Evolutionary conservation across 2,329 filamentous ascomycete genomes (phyloP).

Genomic region (Pseudogymnoascus sp.): DNA sequence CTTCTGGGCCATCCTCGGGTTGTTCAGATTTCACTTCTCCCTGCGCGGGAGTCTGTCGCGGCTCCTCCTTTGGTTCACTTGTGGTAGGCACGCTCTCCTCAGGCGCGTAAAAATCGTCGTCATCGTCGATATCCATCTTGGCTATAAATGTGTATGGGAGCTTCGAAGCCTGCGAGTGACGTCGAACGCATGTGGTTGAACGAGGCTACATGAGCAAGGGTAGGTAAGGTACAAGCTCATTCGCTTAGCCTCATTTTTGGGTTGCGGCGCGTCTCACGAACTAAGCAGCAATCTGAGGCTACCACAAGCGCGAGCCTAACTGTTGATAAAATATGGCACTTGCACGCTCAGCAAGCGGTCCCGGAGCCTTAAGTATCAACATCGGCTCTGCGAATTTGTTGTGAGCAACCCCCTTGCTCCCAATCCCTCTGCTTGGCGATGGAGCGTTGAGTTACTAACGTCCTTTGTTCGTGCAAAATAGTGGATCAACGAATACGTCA

Average conservation of each 20-base stretch:
- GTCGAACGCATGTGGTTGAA: constrained; percentile 4
- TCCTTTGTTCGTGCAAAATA: constrained; percentile 12
- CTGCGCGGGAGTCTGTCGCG: constrained; percentile 21
- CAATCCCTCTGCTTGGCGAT: not conserved
- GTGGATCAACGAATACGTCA: constrained; percentile 22
- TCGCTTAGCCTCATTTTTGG: constrained; percentile 13
- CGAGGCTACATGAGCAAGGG: constrained; percentile 8
- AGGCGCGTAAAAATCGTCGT: constrained; percentile 60
- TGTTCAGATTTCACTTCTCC: constrained; percentile 25
- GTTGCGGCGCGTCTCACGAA: constrained; percentile 10
- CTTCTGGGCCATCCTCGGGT: constrained; percentile 26
- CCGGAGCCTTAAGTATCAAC: constrained; percentile 57
- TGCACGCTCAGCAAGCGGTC: constrained; percentile 52
- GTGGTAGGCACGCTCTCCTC: constrained; percentile 42
- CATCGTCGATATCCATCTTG: constrained; percentile 60
- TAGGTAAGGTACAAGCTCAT: not conserved
- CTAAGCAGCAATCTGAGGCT: constrained; percentile 3
- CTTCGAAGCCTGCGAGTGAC: constrained; percentile 6
- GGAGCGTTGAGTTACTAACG: not conserved
- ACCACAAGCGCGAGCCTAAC: constrained; percentile 7
- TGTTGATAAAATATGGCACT: constrained; percentile 24
- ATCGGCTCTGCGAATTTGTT: constrained; percentile 52
- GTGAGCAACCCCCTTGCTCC: constrained; percentile 37
- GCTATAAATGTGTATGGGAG: constrained; percentile 12
- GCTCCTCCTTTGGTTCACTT: constrained; percentile 15